A percentile compares a stretch with the other conserved stretches of the same genome.
These are phyloP conservation scores for Trifolium pratense DNA, from an alignment of 306 rosid genomes.

Conservation along the genomic window DNA sequence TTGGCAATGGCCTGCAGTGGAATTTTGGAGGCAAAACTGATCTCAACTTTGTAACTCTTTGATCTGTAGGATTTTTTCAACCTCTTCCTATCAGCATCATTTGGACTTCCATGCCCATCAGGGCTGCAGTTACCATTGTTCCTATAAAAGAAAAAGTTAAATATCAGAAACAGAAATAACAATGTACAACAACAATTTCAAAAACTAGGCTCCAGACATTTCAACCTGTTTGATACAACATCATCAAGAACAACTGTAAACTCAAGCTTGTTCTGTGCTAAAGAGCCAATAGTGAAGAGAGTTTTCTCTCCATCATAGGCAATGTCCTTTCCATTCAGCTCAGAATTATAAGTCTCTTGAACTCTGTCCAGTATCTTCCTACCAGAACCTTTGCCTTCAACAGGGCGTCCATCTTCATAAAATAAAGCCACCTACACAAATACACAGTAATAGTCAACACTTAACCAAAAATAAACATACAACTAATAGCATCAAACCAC, in stretches of 20 bases:
- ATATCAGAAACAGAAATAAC: neutral
- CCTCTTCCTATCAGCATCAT: slow-evolving; percentile 78
- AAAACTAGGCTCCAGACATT: slow-evolving; percentile 10
- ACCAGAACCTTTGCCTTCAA: slow-evolving; percentile 83
- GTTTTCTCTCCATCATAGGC: slow-evolving; percentile 97
- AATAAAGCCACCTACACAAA: slow-evolving; percentile 65
- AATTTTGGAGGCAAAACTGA: slow-evolving; percentile 81
- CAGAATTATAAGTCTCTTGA: slow-evolving; percentile 74
- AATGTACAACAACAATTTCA: neutral
- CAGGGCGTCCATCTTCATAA: slow-evolving; percentile 92
- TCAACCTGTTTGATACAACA: slow-evolving; percentile 63
- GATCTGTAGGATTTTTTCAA: slow-evolving; percentile 62
- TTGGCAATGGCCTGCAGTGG: slow-evolving; percentile 79
- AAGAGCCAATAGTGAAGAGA: slow-evolving; percentile 82
- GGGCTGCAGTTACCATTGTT: slow-evolving; percentile 69
- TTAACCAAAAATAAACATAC: neutral
- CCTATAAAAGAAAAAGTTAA: slow-evolving; percentile 42
- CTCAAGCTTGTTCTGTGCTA: slow-evolving; percentile 82
- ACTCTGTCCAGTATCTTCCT: slow-evolving; percentile 76
- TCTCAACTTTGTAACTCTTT: slow-evolving; percentile 74
- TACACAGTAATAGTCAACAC: neutral
- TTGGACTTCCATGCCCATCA: slow-evolving; percentile 60
- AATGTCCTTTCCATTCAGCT: slow-evolving; percentile 75
- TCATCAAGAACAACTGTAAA: slow-evolving; percentile 85
- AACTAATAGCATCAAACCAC: neutral